Evolutionary conservation across 331 rosid species (phyloP).

Genomic region (Ulmus americana): DNA sequence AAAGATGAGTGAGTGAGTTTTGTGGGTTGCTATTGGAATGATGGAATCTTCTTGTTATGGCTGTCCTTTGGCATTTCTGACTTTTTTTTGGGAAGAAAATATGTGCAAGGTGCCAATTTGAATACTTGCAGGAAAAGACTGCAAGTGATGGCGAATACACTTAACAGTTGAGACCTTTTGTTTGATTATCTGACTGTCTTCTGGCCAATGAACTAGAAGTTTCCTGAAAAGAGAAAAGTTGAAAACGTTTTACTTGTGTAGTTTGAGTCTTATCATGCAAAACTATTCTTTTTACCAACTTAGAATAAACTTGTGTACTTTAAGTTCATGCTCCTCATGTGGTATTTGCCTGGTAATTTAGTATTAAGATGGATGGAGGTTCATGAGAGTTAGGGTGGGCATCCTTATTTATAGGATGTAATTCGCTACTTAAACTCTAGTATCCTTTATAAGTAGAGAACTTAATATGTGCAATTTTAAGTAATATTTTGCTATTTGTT

Average conservation of each 20-base stretch:
- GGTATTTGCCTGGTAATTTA: not conserved
- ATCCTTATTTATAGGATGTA: too few relatives aligned
- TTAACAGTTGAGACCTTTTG: conserved; percentile 8
- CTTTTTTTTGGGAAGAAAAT: conserved; percentile 18
- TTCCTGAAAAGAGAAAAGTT: not conserved
- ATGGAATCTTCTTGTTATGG: conserved; percentile 39
- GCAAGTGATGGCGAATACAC: conserved; percentile 19
- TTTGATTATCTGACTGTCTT: conserved; percentile 15
- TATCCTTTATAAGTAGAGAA: too few relatives aligned
- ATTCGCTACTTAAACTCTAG: too few relatives aligned
- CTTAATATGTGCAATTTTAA: conserved; percentile 4
- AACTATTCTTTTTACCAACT: conserved; percentile 8
- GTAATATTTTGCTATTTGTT: not conserved
- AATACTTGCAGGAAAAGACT: conserved; percentile 19
- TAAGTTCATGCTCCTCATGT: not conserved
- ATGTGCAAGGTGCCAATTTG: conserved; percentile 22
- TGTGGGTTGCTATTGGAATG: conserved; percentile 33
- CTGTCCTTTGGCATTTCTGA: conserved; percentile 25
- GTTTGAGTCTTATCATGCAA: conserved; percentile 4
- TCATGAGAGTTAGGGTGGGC: too few relatives aligned
- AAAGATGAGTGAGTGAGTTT: conserved; percentile 30
- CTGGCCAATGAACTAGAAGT: not conserved
- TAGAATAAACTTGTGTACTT: conserved; percentile 4
- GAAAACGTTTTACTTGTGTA: conserved; percentile 5
- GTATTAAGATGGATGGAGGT: too few relatives aligned